These are phyloP conservation scores for Pichia kudriavzevii DNA, from an alignment of 1,139 yeast species.

Conservation along the genomic window DNA sequence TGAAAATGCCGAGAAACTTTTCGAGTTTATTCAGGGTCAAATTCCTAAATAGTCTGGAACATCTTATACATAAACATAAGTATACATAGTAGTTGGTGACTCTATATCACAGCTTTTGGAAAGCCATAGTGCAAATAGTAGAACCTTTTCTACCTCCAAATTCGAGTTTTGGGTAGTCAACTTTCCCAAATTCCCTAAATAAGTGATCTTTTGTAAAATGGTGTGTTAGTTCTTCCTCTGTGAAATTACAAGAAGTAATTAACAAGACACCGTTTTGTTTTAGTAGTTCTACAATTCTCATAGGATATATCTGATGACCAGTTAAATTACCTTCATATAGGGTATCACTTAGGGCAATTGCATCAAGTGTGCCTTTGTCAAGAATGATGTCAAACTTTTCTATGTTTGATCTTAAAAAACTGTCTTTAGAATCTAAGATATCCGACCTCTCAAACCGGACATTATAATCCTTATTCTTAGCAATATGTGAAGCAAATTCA, in stretches of 20 bases:
- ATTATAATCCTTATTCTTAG: conserved; percentile 33
- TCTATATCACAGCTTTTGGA: conserved; percentile 24
- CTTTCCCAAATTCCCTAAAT: conserved; percentile 47
- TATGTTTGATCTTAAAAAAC: conserved; percentile 21
- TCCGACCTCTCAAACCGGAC: conserved; percentile 44
- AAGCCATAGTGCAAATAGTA: conserved; percentile 82
- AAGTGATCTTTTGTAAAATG: conserved; percentile 42
- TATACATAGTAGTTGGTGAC: background rate
- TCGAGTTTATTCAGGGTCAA: conserved; percentile 38
- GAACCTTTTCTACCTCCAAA: conserved; percentile 88
- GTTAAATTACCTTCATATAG: conserved; percentile 35
- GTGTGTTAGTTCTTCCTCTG: conserved; percentile 60
- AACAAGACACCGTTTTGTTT: conserved; percentile 50
- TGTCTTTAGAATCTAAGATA: conserved; percentile 31
- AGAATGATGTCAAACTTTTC: conserved; percentile 62
- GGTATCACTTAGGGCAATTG: conserved; percentile 78
- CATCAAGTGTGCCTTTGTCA: conserved; percentile 95
- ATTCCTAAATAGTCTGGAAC: conserved; percentile 17
- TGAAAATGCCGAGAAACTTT: conserved; percentile 53
- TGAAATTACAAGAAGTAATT: conserved; percentile 93
- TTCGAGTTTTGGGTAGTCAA: conserved; percentile 71
- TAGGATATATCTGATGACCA: conserved; percentile 60
- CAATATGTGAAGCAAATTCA: conserved; percentile 58
- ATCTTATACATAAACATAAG: conserved; percentile 2
- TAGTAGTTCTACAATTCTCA: conserved; percentile 51